Conservation (phyloP, 1,139 yeast species). For the Eremothecium gossypii region DNA sequence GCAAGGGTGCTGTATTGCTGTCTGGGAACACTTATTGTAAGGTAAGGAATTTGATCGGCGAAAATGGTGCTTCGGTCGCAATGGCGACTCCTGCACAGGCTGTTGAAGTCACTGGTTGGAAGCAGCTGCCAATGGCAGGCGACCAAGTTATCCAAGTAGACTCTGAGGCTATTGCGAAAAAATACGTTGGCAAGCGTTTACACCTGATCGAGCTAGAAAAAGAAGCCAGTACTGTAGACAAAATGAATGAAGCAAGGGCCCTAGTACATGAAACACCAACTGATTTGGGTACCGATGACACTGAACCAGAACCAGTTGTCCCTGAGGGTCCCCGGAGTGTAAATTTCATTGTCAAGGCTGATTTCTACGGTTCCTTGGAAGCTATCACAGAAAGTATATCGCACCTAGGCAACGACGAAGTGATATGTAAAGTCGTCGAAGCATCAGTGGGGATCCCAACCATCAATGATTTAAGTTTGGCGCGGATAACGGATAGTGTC, state of each 20-base stretch:
- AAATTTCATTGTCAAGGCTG: constrained; percentile 73
- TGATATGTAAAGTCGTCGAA: constrained; percentile 55
- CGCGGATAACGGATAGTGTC: constrained; percentile 62
- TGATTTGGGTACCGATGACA: constrained; percentile 15
- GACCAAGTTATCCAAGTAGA: constrained; percentile 73
- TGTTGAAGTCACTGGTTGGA: constrained; percentile 92
- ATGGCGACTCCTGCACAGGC: constrained; percentile 84
- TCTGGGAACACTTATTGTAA: constrained; percentile 86
- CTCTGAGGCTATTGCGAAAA: constrained; percentile 65
- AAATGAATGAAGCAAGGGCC: constrained; percentile 49
- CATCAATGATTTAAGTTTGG: constrained; percentile 75
- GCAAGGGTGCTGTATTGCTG: constrained; percentile 60
- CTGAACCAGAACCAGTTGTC: not conserved
- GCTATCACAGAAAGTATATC: constrained; percentile 67
- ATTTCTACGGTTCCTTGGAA: constrained; percentile 67
- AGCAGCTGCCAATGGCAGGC: constrained; percentile 86
- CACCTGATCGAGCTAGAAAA: constrained; percentile 48
- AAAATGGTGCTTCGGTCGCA: constrained; percentile 53
- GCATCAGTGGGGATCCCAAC: constrained; percentile 81
- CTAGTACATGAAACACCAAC: constrained; percentile 29
- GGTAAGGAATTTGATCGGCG: constrained; percentile 75
- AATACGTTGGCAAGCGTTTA: constrained; percentile 57
- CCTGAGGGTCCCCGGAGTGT: constrained; percentile 32
- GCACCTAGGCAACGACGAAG: constrained; percentile 80
- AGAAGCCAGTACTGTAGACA: constrained; percentile 59